Percentiles rank a stretch among this genome's conserved stretches.
These are phyloP conservation scores for Closterium sp. DNA, from an alignment of 139 green algal genomes.

Conservation along the genomic window DNA sequence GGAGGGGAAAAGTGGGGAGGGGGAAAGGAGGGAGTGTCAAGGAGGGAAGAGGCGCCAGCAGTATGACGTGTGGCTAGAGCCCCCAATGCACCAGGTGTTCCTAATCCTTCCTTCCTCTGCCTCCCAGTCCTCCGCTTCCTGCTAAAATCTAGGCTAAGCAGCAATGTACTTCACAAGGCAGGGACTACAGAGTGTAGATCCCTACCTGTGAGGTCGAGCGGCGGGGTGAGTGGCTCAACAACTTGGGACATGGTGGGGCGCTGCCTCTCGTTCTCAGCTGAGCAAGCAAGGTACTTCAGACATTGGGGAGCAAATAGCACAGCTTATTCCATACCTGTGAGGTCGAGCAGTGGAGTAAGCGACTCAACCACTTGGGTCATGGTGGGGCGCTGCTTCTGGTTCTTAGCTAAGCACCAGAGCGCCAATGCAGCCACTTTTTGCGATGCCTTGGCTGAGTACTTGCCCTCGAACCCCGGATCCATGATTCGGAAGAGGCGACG, in stretches of 20 bases:
- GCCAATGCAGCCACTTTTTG: constrained; percentile 32
- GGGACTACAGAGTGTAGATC: not conserved
- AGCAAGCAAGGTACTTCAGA: too few species aligned
- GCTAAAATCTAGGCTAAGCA: too few species aligned
- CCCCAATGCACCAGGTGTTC: too few species aligned
- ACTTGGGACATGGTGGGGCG: not conserved
- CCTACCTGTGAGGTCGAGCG: constrained; percentile 37
- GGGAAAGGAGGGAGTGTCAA: too few species aligned
- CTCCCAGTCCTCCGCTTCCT: too few species aligned
- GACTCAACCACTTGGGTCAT: constrained; percentile 43
- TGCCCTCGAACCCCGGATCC: constrained; percentile 39
- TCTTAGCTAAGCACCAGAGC: constrained; percentile 23
- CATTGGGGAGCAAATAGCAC: too few species aligned
- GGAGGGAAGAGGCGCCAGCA: too few species aligned
- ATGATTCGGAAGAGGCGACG: constrained; percentile 36
- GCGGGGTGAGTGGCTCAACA: not conserved
- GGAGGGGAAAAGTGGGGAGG: too few species aligned
- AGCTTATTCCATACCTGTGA: constrained; percentile 24
- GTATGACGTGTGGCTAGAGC: too few species aligned
- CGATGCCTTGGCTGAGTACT: constrained; percentile 31
- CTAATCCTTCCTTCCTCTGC: too few species aligned
- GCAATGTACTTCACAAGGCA: too few species aligned
- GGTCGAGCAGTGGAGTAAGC: constrained; percentile 27
- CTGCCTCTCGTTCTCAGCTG: not conserved
- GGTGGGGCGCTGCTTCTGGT: constrained; percentile 30